Base-by-base conservation (phyloP, 2,329 filamentous ascomycete species). In the Rutstroemia sp. region DNA sequence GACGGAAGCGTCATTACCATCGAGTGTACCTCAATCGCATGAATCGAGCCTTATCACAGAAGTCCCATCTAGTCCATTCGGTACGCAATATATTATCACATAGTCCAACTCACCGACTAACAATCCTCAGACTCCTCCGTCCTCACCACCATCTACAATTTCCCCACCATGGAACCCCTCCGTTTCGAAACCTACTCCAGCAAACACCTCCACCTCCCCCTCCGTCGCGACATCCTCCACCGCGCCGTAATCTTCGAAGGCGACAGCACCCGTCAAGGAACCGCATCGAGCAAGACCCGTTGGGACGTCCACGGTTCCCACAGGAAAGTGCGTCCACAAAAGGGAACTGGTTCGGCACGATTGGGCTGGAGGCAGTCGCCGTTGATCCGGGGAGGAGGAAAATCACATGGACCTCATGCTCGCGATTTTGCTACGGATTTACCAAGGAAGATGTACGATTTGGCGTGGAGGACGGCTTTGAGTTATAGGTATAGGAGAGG, bases 381-480 rank as follows among this genome's bases (percentile, higher is more conserved):
- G 2, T 81, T 95, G 71, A 74, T 90, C 44, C 79, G 80, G 60
- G 94, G 94, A 62, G 94, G 94, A 72, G 92, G 91, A 73, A 92
- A 95, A 65, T 78, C 84, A 0, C 89, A 91, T 68, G 94, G 94
- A n/a, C 94, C 94, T 27, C 86, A 92, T 65, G 92, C 92, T 25
- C 82, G 94, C 70, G 90, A 97, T 74, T 99, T 99, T 69, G 82
- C 83, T 58, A 95, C 92, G 21, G 80, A 81, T 16, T 78, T 99
- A 55, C 91, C 87, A 65, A 80, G 81, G 69, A 97, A 97, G 76
- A 83, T 96, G 48, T 99, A 99, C 75, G 92, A 97, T 73, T 79
- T 95, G 65, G 94, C 94, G 9, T 97, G 90, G 89, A 84, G 94
- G 69, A 97, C 88, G 45, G 94, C 94, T 10, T 79, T 99, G 62